Percentiles rank a stretch among this genome's conserved stretches.
These are phyloP conservation scores for Lonicera japonica DNA, from an alignment of 129 eudicot species.

Conservation along the genomic window DNA sequence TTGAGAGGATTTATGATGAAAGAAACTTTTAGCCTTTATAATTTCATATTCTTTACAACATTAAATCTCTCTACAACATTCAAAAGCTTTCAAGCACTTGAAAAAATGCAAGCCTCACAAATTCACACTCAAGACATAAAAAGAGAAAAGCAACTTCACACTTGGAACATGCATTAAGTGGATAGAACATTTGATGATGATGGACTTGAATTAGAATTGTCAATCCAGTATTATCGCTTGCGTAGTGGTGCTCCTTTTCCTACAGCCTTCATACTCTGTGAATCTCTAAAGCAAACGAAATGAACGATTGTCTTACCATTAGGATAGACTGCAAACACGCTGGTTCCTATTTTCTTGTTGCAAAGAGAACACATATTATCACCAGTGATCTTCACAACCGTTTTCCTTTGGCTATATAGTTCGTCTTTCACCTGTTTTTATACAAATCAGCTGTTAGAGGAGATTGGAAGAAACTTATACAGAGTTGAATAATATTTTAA, in stretches of 20 bases:
- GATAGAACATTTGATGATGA: neutral
- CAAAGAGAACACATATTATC: constrained; percentile 90
- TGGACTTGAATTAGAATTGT: neutral
- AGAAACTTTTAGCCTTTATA: no score
- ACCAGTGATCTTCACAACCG: constrained; percentile 60
- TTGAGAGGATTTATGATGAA: neutral
- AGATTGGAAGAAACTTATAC: neutral
- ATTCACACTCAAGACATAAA: no score
- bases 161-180: neutral
- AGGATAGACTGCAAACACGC: constrained; percentile 91
- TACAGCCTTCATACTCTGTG: constrained; percentile 69
- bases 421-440: constrained; percentile 68
- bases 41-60: no score
- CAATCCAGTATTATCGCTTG: constrained; percentile 23
- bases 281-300: constrained; percentile 85
- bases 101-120: no score
- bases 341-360: constrained; percentile 82
- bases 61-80: no score
- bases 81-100: no score
- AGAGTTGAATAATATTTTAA: neutral
- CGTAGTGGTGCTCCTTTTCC: constrained; percentile 39
- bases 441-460: constrained; percentile 4
- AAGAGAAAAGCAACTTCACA: no score
- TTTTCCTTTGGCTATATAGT: constrained; percentile 62
- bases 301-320: constrained; percentile 81